Conservation (phyloP, 768 basidiomycete species). For the Chalciporus sphaerocephalus region DNA sequence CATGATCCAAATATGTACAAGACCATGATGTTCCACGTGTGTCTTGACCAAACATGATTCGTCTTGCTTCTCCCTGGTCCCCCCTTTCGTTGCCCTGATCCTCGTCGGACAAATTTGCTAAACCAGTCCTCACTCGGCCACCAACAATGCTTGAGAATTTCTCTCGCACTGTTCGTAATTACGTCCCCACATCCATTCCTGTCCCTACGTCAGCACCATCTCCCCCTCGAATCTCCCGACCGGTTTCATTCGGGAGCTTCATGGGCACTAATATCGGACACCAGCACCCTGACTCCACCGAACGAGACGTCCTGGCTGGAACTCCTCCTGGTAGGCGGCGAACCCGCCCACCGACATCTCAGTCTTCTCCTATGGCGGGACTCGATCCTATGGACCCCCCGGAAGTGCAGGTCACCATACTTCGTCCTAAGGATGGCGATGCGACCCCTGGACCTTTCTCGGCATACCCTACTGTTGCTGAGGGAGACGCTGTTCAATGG, state of each 20-base stretch:
- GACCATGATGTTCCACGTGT: slow-evolving; percentile 11
- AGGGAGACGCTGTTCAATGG: slow-evolving; percentile 32
- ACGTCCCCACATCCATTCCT: slow-evolving; percentile 50
- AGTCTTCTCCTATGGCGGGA: slow-evolving; percentile 5
- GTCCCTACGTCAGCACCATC: slow-evolving; percentile 46
- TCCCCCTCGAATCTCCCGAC: slow-evolving; percentile 47
- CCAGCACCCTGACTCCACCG: slow-evolving; percentile 6
- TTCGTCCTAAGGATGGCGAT: slow-evolving; percentile 26
- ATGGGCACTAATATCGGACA: slow-evolving; percentile 27
- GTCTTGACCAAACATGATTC: slow-evolving; percentile 4
- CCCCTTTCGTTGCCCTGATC: not conserved
- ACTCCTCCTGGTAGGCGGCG: slow-evolving; percentile 10
- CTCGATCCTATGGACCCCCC: slow-evolving; percentile 8
- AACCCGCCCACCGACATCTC: slow-evolving; percentile 9
- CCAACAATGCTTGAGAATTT: slow-evolving; percentile 49
- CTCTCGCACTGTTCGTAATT: slow-evolving; percentile 50
- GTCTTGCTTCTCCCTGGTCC: not conserved
- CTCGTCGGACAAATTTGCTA: slow-evolving; percentile 8
- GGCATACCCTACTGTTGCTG: slow-evolving; percentile 29
- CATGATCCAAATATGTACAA: slow-evolving; percentile 12
- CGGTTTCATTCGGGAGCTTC: slow-evolving; percentile 45
- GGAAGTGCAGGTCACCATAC: slow-evolving; percentile 9
- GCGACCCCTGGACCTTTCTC: slow-evolving; percentile 11
- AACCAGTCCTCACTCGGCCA: slow-evolving; percentile 33
- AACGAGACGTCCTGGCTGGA: slow-evolving; percentile 8